These are phyloP conservation scores for Leucocoprinus birnbaumii DNA, from an alignment of 768 basidiomycete genomes.

Conservation along the genomic window DNA sequence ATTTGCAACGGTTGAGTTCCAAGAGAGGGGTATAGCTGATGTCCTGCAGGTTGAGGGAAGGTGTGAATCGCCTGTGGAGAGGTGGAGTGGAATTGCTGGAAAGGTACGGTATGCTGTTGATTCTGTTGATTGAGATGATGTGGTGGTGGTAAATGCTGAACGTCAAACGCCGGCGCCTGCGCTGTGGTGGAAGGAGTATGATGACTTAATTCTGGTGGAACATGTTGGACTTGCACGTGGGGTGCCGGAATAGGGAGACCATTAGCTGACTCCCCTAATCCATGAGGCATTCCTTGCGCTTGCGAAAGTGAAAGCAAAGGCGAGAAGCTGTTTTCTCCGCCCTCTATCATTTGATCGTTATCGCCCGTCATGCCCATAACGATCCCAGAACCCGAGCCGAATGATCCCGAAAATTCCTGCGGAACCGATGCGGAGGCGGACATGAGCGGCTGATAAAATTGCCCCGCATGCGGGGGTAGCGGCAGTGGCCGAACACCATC, in stretches of 20 bases:
- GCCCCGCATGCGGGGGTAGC: slow-evolving; percentile 6
- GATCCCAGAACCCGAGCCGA: neutral
- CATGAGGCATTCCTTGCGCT: neutral
- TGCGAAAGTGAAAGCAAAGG: no score
- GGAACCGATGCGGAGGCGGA: neutral
- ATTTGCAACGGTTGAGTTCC: neutral
- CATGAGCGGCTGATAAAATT: neutral
- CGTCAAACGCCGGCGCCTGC: neutral
- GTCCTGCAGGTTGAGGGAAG: neutral
- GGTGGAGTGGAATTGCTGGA: neutral
- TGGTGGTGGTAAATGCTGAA: neutral
- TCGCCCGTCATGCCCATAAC: neutral
- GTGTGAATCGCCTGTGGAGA: neutral
- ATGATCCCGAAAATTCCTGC: neutral
- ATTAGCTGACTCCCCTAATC: neutral
- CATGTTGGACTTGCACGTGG: slow-evolving; percentile 5
- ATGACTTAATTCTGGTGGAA: neutral
- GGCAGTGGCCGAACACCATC: slow-evolving; percentile 8
- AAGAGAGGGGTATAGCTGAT: neutral
- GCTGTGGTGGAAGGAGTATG: neutral
- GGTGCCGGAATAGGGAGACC: neutral
- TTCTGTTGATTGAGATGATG: neutral
- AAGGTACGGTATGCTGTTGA: neutral
- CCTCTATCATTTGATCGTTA: neutral
- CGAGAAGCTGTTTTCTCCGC: no score